Conservation (phyloP, 306 rosid genomes). For the Ziziphus jujuba region DNA sequence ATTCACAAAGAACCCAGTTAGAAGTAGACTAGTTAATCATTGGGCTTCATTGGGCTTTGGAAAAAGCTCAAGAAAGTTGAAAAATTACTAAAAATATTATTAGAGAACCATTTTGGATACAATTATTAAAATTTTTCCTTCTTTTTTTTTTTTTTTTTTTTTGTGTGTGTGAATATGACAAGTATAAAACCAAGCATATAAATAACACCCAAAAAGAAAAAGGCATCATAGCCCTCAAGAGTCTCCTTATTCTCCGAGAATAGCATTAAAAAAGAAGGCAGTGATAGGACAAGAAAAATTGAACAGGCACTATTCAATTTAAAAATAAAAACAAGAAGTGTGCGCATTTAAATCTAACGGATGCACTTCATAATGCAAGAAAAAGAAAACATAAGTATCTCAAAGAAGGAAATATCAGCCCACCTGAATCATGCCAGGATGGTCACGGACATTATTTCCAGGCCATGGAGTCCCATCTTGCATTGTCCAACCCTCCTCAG, state of each 20-base stretch:
- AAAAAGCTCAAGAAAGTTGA: neutral
- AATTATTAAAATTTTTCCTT: too few relatives aligned
- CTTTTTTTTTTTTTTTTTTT: too few relatives aligned
- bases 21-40: neutral
- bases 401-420: constrained; percentile 17
- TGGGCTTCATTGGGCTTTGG: too few relatives aligned
- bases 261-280: too few relatives aligned
- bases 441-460: constrained; percentile 92
- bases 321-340: neutral
- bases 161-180: too few relatives aligned
- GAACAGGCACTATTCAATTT: neutral
- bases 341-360: neutral
- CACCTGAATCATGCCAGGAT: constrained; percentile 99
- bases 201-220: neutral
- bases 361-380: neutral
- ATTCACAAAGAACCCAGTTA: too few relatives aligned
- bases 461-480: constrained; percentile 99
- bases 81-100: neutral
- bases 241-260: too few relatives aligned
- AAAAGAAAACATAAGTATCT: constrained; percentile 1
- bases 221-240: neutral
- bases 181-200: neutral
- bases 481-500: constrained; percentile 99
- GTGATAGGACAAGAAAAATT: neutral
- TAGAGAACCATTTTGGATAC: neutral